These are phyloP conservation scores for Dothidotthia symphoricarpi DNA, from an alignment of 2,329 filamentous ascomycete genomes.

Conservation along the genomic window DNA sequence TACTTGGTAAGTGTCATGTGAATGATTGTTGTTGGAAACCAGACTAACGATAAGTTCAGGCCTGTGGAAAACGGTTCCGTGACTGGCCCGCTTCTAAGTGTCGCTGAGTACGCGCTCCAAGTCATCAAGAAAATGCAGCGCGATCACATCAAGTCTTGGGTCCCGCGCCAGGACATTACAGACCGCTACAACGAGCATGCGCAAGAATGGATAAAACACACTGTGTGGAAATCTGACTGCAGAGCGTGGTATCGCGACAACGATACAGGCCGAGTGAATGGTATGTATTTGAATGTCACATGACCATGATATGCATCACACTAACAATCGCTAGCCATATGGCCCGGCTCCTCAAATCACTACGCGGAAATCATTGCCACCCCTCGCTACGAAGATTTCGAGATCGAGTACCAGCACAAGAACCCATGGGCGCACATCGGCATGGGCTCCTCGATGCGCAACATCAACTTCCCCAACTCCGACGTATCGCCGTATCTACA, in stretches of 20 bases:
- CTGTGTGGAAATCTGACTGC: slow-evolving; percentile 50
- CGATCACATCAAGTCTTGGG: slow-evolving; percentile 46
- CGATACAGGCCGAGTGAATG: slow-evolving; percentile 36
- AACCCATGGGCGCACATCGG: slow-evolving; percentile 47
- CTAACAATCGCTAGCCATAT: slow-evolving; percentile 42
- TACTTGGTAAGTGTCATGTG: slow-evolving; percentile 26
- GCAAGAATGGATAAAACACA: slow-evolving; percentile 51
- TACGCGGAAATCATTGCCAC: slow-evolving; percentile 44
- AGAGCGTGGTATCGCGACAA: slow-evolving; percentile 50
- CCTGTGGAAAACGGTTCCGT: slow-evolving; percentile 50
- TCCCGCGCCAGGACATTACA: slow-evolving; percentile 43
- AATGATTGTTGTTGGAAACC: no score
- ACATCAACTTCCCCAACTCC: slow-evolving; percentile 19
- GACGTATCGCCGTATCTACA: slow-evolving; percentile 44
- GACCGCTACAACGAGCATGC: slow-evolving; percentile 47
- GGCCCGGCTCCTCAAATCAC: slow-evolving; percentile 53
- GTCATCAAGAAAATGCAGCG: slow-evolving; percentile 50
- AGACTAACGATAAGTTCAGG: slow-evolving; percentile 19
- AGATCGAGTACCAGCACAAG: slow-evolving; percentile 42
- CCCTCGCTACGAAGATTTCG: slow-evolving; percentile 47
- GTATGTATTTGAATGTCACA: not conserved
- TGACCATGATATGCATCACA: no score
- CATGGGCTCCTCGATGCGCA: slow-evolving; percentile 41
- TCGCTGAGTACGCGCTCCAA: slow-evolving; percentile 44
- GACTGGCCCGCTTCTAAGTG: slow-evolving; percentile 42